Evolutionary conservation across 2,329 filamentous ascomycete genomes (phyloP).

Genomic region (Phaeosphaeriaceae sp.): DNA sequence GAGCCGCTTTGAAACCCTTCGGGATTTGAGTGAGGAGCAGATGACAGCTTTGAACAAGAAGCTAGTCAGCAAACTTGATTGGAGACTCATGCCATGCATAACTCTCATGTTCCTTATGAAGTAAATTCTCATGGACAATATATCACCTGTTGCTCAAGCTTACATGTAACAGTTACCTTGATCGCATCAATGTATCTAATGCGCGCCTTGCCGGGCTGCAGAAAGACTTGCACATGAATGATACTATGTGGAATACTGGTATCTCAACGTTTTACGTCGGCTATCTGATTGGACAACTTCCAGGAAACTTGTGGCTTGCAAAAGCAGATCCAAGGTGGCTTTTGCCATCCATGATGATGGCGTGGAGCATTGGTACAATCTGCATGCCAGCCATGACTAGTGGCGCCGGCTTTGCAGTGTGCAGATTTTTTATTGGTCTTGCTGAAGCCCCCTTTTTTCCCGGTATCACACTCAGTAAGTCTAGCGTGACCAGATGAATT

Average conservation of each 20-base stretch:
- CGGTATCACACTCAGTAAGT: slow-evolving; percentile 47
- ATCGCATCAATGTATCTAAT: slow-evolving; percentile 50
- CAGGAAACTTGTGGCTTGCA: slow-evolving; percentile 56
- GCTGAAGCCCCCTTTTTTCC: slow-evolving; percentile 49
- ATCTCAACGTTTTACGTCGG: slow-evolving; percentile 56
- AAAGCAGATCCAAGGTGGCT: slow-evolving; percentile 45
- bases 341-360: slow-evolving; percentile 51
- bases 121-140: slow-evolving; percentile 7
- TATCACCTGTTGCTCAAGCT: neutral
- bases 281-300: slow-evolving; percentile 55
- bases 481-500: slow-evolving; percentile 2
- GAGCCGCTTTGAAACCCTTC: slow-evolving; percentile 32
- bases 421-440: slow-evolving; percentile 48
- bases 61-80: slow-evolving; percentile 35
- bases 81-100: slow-evolving; percentile 38
- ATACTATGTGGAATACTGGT: slow-evolving; percentile 47
- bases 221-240: slow-evolving; percentile 39
- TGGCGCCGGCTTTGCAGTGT: slow-evolving; percentile 44
- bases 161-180: slow-evolving; percentile 40
- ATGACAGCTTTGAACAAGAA: slow-evolving; percentile 37
- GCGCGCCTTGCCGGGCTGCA: slow-evolving; percentile 49
- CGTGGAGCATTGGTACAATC: slow-evolving; percentile 53
- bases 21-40: slow-evolving; percentile 29
- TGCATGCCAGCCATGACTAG: slow-evolving; percentile 52
- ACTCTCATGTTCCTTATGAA: slow-evolving; percentile 43